These are phyloP conservation scores for Alnus rubra DNA, from an alignment of 306 rosid genomes.

Conservation along the genomic window DNA sequence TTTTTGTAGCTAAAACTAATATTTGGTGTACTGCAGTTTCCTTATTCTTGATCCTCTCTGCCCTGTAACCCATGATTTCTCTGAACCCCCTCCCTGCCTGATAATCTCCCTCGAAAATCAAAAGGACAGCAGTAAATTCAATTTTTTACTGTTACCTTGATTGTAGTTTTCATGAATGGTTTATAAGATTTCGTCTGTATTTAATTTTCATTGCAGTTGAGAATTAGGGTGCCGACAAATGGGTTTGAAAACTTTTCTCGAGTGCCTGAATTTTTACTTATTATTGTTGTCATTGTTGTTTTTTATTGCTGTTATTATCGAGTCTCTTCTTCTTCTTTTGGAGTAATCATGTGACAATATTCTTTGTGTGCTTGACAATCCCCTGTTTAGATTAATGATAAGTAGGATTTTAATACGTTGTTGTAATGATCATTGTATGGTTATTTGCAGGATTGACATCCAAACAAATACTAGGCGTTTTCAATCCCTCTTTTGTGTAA, in stretches of 20 bases:
- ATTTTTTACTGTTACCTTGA: background rate
- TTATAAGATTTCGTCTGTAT: background rate
- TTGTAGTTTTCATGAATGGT: background rate
- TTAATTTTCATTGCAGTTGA: background rate
- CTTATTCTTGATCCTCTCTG: background rate
- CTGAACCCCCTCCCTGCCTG: background rate
- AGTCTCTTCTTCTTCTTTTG: background rate
- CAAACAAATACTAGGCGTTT: constrained; percentile 85
- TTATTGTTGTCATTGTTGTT: background rate
- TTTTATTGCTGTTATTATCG: background rate
- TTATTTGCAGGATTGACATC: constrained; percentile 82
- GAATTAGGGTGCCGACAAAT: background rate
- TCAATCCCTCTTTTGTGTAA: constrained; percentile 77
- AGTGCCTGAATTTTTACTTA: background rate
- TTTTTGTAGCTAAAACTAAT: background rate
- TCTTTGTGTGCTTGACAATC: background rate
- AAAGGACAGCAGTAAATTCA: background rate
- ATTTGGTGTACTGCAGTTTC: background rate
- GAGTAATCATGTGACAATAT: background rate
- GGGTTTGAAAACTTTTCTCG: background rate
- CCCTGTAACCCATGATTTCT: background rate
- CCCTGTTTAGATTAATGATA: constrained; percentile 2
- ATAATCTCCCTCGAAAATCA: background rate
- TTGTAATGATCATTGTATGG: constrained; percentile 24
- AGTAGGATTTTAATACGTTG: constrained; percentile 17